Base-by-base conservation (phyloP, 345 rosid species). In the Abelmoschus esculentus region DNA sequence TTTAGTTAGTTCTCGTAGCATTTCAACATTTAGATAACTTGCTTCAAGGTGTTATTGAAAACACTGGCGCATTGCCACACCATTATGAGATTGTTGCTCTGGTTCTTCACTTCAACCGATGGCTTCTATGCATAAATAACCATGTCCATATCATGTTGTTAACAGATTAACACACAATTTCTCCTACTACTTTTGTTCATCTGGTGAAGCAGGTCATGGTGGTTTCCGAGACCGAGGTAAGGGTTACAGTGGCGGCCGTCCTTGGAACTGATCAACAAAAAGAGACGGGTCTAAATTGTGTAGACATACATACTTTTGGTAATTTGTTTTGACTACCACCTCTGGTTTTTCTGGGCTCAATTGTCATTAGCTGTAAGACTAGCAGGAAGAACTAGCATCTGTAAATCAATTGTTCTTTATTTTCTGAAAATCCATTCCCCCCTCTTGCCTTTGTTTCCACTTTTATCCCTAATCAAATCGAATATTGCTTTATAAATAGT, bases 171-270 rank as follows among this genome's bases (percentile, higher is more conserved):
- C n/a, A 44, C 32, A 13, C 9, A 13, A 50, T 52, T 75, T 1
- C 69, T 68, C 55, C 44, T 34, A 49, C 49, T 38, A 28, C 34
- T 2, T 62, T 59, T 42, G 65, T 15, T 44, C 53, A 11, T 61
- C 22, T n/a, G 19, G 66, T 49, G 58, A 65, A 60, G 63, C 82
- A 80, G 88, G 83, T 32, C 67, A 63, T 38, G 82, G 87, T 3
- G 79, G 86, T 67, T 85, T 55, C 60, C 88, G 88, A n/a, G 88
- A 84, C 57, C 83, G 88, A 10, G 84, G 86, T 49, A 82, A 84
- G 77, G 84, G 84, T 72, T 76, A 76, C 5, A 62, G 86, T 19
- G 77, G 88, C 7, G 72, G 84, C 36, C 88, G 84, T 3, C 26
- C 77, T 8, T 77, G 88, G 86, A 77, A 49, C 77, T 81, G 71